Base-by-base conservation (phyloP, 2,329 filamentous ascomycete species). In the Aspergillus pseudoglaucus region DNA sequence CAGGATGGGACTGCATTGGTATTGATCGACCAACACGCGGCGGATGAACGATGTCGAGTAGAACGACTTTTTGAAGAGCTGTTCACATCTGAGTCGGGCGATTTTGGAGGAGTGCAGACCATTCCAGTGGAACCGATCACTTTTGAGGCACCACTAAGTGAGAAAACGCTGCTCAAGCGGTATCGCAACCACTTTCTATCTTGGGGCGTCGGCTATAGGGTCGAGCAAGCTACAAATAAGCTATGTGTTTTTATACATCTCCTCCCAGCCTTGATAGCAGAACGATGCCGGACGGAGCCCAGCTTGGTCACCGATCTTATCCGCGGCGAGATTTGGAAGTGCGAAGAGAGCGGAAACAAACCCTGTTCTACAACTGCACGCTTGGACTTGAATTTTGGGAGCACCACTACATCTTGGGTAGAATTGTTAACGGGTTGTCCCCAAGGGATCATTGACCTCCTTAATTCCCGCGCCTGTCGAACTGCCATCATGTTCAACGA, bases 1-100 rank as follows among this genome's bases (percentile, higher is more conserved):
- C 6, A 9, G 32, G 15, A 9, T 40, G n/a, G 52, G 39, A 32
- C 39, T 2, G 56, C 82, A 1, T 70, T 97, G 4, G 76, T 95
- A 0, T 74, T 96, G 35, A 77, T 96, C 5, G 93, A 98, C 60
- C 93, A 98, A 61, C 93, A 98, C 63, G 93, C 93, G 1, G 93
- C 90, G 3, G 91, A 96, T 63, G 93, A 98, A 70, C 80, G 93
- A 41, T 83, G 87, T 53, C 83, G 84, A 1, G 79, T 97, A 1
- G 93, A 98, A 62, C 63, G 67, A 0, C 74, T 98, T 1, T 82
- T 94, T 63, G 52, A 61, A 20, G 75, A 81, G 2, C 68, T 87
- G 27, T 82, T 52, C 48, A 60, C 49, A 12, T 35, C 50, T 14
- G 9, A 40, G 10, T 42, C 45, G 6, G 43, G 40, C 25, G 27